These are phyloP conservation scores for Ephemerocybe angulata DNA, from an alignment of 768 basidiomycete species.

Conservation along the genomic window DNA sequence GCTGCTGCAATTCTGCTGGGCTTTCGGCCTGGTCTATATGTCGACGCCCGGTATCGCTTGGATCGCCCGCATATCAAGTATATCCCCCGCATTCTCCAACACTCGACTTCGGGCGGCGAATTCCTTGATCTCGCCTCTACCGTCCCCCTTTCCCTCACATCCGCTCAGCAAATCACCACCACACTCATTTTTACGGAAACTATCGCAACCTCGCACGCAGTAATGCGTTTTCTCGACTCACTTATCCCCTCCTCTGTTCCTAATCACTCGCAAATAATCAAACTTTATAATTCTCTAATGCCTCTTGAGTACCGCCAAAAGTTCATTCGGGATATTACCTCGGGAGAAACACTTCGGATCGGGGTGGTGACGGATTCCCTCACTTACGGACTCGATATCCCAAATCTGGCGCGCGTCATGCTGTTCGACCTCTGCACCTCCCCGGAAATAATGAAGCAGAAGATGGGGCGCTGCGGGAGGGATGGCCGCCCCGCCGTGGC, in stretches of 20 bases:
- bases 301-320: conserved; percentile 7
- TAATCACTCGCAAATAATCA: conserved; percentile 4
- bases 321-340: conserved; percentile 1
- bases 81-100: conserved; percentile 10
- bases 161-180: neutral
- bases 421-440: neutral
- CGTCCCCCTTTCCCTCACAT: neutral
- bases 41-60: conserved; percentile 13
- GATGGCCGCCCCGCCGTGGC: neutral
- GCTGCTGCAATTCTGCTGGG: conserved; percentile 10
- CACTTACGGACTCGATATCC: neutral
- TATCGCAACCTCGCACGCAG: neutral
- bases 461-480: neutral
- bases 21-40: conserved; percentile 11
- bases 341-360: neutral
- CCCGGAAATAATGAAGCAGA: neutral
- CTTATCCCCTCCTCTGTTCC: conserved; percentile 6
- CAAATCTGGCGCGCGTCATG: neutral
- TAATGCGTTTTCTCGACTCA: conserved; percentile 9
- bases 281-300: conserved; percentile 12
- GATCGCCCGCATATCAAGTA: conserved; percentile 13
- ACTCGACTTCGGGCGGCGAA: neutral
- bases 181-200: conserved; percentile 8
- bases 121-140: conserved; percentile 10
- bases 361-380: neutral